phyloP scores from a whole-genome alignment of 169 alveolate genomes.

The Eimeria necatrix region DNA sequence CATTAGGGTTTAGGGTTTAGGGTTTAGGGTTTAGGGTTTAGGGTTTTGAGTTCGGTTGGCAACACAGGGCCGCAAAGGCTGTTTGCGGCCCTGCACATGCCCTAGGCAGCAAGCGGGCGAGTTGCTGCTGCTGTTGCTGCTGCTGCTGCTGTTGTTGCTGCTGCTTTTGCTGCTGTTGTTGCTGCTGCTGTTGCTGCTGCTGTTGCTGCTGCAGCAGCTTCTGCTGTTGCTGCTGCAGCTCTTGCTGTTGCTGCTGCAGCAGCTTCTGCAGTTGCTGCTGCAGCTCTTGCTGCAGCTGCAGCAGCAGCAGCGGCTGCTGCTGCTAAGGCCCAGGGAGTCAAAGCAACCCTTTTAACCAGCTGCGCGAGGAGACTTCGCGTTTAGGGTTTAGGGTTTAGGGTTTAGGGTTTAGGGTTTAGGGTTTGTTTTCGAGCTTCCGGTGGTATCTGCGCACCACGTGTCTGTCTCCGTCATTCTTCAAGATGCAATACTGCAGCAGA shows the following conservation, averaged over 20 bases:
- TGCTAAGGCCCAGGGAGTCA: no score
- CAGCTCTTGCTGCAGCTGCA: no score
- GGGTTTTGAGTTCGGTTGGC: conserved; percentile 2
- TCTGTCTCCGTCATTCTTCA: background rate
- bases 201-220: background rate
- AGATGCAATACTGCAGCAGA: background rate
- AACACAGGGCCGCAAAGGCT: background rate
- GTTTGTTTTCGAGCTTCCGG: background rate
- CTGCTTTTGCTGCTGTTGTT: background rate
- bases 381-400: conserved; percentile 17
- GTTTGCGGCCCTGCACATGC: background rate
- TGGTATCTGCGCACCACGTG: conserved; percentile 9
- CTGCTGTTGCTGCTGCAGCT: conserved; percentile 36
- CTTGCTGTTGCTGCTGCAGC: no score
- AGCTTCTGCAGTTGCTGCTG: no score
- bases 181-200: conserved; percentile 18
- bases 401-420: conserved; percentile 40
- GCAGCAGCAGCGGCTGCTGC: no score
- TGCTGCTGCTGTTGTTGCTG: background rate
- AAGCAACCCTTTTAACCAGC: background rate
- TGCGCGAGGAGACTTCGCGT: background rate
- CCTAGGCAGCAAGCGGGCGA: no score
- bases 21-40: conserved; percentile 26
- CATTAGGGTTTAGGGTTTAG: conserved; percentile 26
- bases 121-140: no score